Evolutionary conservation across 805 yeast genomes (phyloP).

Genomic region (Saccharomycopsis fodiens): DNA sequence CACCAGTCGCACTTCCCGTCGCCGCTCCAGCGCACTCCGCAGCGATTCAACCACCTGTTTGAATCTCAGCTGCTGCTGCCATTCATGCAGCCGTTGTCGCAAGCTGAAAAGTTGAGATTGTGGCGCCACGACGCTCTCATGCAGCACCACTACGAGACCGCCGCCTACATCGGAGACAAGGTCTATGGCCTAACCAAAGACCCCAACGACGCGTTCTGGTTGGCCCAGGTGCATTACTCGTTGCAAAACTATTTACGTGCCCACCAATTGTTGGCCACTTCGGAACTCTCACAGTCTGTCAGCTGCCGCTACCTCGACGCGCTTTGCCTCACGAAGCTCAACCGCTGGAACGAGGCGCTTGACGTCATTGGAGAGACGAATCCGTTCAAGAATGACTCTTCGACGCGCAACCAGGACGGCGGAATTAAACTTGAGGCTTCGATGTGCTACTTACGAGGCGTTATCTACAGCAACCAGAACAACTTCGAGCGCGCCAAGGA

Average conservation of each 20-base stretch:
- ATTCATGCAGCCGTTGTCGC: constrained; percentile 44
- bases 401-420: constrained; percentile 54
- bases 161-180: constrained; percentile 88
- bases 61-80: constrained; percentile 7
- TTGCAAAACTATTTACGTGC: constrained; percentile 77
- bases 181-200: constrained; percentile 76
- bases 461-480: constrained; percentile 73
- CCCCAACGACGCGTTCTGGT: constrained; percentile 93
- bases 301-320: constrained; percentile 80
- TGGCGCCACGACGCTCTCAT: constrained; percentile 93
- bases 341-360: constrained; percentile 81
- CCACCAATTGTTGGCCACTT: constrained; percentile 55
- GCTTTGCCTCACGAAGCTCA: constrained; percentile 60
- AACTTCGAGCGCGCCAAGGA: constrained; percentile 82
- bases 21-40: constrained; percentile 20
- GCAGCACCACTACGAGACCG: constrained; percentile 88
- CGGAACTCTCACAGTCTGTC: constrained; percentile 44
- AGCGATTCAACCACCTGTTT: constrained; percentile 11
- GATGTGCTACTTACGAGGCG: constrained; percentile 77
- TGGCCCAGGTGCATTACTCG: constrained; percentile 80
- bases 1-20: constrained; percentile 18
- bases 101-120: constrained; percentile 74
- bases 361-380: constrained; percentile 77
- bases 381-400: constrained; percentile 46
- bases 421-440: constrained; percentile 86